Evolutionary conservation across 441 rosid genomes (phyloP), one percentile per base, ranked within the genome.

Genomic region (Erodium texanum): DNA sequence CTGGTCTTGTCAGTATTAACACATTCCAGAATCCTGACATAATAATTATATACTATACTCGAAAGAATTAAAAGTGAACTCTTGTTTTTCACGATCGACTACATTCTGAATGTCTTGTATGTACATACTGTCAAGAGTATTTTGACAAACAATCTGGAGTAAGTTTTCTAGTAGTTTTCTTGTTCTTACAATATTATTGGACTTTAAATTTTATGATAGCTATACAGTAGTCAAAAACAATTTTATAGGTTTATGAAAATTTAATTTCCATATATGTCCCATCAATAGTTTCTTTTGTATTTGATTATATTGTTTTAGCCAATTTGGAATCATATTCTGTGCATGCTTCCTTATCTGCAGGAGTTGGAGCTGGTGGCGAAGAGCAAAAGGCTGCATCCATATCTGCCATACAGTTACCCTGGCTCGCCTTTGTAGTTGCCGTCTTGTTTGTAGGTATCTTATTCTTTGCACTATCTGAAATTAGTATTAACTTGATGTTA

Each of bases 321-420:
- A 10, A 64, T 68, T 66, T 65, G 65, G 67, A 56, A 20, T 62
- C 19, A 22, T 27, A 27, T 22, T 65, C 24, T 70, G 18, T 38
- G 19, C 77, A 24, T 69, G 56, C 43, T 54, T 65, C 2, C 50
- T 11, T 32, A 64, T 67, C 67, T 81, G 69, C 78, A 94, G 99
- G 99, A 70, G 97, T 94, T 77, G 97, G 99, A 75, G 99, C 96
- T 62, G 99, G 99, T 70, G 96, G 97, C 50, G 96, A 91, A 78
- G 97, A 86, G 81, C 99, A 89, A 76, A 81, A 85, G 76, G 80
- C 89, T 76, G 80, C 93, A 15, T 73, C 87, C 16, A 77, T 91
- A 80, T 94, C 97, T 27, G 76, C 86, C 73, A 82, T 89, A 41
- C 96, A 87, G 82, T 79, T 93, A 71, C 88, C 92, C n/a, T 91